Evolutionary conservation across 2,329 filamentous ascomycete genomes (phyloP).

Genomic region (Alternaria brassicae): DNA sequence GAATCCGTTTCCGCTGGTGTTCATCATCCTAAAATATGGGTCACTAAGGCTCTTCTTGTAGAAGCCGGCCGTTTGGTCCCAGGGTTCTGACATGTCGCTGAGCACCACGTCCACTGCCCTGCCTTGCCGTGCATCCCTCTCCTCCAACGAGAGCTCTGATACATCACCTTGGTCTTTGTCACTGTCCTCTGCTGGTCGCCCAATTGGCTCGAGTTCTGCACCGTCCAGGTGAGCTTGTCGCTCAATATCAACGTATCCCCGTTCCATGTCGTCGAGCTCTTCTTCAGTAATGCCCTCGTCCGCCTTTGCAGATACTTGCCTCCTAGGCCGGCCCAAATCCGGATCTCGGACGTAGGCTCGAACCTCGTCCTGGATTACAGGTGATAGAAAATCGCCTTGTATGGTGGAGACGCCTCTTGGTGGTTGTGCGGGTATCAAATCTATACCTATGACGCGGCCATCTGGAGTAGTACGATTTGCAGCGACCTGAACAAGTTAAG

Average conservation of each 20-base stretch:
- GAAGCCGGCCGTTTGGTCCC: constrained; percentile 79
- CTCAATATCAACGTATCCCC: constrained; percentile 73
- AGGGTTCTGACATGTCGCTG: constrained; percentile 99
- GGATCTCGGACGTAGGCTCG: constrained; percentile 76
- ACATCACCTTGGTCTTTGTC: constrained; percentile 35
- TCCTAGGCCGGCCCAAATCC: constrained; percentile 61
- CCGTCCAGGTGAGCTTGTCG: constrained; percentile 54
- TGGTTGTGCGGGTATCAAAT: constrained; percentile 90
- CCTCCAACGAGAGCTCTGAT: constrained; percentile 37
- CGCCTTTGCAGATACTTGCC: constrained; percentile 34
- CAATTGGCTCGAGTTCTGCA: constrained; percentile 26
- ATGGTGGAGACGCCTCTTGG: constrained; percentile 92
- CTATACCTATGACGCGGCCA: constrained; percentile 87
- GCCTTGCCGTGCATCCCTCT: constrained; percentile 53
- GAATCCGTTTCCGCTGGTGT: constrained; percentile 87
- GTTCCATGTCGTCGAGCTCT: constrained; percentile 52
- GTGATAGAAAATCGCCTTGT: constrained; percentile 89
- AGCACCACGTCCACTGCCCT: constrained; percentile 87
- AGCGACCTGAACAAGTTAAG: constrained; percentile 68
- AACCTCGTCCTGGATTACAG: constrained; percentile 75
- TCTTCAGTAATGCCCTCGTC: constrained; percentile 46
- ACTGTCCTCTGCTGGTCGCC: constrained; percentile 15
- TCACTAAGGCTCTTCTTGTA: constrained; percentile 91
- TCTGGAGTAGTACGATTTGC: constrained; percentile 76
- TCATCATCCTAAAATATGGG: constrained; percentile 98